A percentile compares a stretch with the other conserved stretches of the same genome.
Evolutionary conservation across 441 rosid genomes (phyloP).

Genomic region (Adansonia grandidieri): DNA sequence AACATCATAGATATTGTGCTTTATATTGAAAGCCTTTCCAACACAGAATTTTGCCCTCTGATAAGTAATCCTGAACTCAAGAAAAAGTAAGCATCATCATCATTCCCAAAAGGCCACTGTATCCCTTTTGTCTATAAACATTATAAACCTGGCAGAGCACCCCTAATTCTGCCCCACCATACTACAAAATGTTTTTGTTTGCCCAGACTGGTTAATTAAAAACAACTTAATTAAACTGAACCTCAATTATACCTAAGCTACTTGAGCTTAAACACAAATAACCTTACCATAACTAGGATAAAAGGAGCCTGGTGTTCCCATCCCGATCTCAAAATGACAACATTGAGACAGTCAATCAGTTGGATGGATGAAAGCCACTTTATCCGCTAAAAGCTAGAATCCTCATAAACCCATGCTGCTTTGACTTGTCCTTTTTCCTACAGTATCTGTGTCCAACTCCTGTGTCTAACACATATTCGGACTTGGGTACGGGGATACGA

Average conservation of each 20-base stretch:
- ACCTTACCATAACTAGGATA: not conserved
- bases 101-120: not conserved
- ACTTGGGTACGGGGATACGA: no score
- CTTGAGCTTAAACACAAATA: not conserved
- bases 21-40: constrained; percentile 8
- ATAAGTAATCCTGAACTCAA: not conserved
- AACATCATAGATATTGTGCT: not conserved
- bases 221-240: not conserved
- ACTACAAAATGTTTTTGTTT: not conserved
- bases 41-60: not conserved
- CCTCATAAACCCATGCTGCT: not conserved
- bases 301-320: not conserved
- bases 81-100: not conserved
- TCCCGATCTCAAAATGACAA: not conserved
- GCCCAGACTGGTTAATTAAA: not conserved
- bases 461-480: no score
- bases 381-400: not conserved
- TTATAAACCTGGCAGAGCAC: not conserved
- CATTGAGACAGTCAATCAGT: not conserved
- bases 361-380: not conserved
- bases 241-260: not conserved
- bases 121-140: not conserved
- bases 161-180: not conserved
- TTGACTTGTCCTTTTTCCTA: no score
- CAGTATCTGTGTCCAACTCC: no score